Evolutionary conservation across 495 filamentous ascomycete genomes (phyloP), one percentile per base, ranked within the genome.

Genomic region (Neurospora sublineolata): DNA sequence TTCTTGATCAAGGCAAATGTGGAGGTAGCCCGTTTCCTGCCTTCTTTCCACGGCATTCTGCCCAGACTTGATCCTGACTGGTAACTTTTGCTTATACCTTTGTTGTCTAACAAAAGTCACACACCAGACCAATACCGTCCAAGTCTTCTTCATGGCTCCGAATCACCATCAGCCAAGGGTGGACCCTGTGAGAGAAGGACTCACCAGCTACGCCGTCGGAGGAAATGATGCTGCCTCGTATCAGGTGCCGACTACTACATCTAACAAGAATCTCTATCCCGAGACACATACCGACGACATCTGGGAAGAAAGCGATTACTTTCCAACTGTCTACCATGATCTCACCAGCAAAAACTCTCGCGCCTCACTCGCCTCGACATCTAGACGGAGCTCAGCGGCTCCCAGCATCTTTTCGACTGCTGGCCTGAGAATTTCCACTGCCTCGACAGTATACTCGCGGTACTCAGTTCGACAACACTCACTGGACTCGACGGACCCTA

Each of bases 321-420:
- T 33, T 64, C 14, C 52, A 1, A 64, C 27, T 64, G 3, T 27
- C 3, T 0, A 36, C 0, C 69, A 69, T 7, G 68, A 70, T n/a
- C 39, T 36, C 23, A 30, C 30, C 1, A 40, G 42, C 46, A 38
- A 73, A 38, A 70, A 71, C 12, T 77, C 73, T 1, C 72, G 72
- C 67, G 37, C 71, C 2, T 79, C 77, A 2, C 64, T 72, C 39
- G 40, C 67, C 4, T 76, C 76, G 16, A 68, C 75, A n/a, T 70
- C 69, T 10, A 75, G 70, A 67, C 60, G 76, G 41, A 38, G 69
- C 23, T 78, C 76, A 7, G 72, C 42, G 11, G 67, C 69, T 20
- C 77, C 74, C 23, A 79, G 76, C 18, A 68, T 79, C 41, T 76
- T 79, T 69, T 78, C 76, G 3, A 60, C 69, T 18, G 42, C 72